These are phyloP conservation scores for Petunia axillaris DNA, from an alignment of 257 asterid species.

Conservation along the genomic window DNA sequence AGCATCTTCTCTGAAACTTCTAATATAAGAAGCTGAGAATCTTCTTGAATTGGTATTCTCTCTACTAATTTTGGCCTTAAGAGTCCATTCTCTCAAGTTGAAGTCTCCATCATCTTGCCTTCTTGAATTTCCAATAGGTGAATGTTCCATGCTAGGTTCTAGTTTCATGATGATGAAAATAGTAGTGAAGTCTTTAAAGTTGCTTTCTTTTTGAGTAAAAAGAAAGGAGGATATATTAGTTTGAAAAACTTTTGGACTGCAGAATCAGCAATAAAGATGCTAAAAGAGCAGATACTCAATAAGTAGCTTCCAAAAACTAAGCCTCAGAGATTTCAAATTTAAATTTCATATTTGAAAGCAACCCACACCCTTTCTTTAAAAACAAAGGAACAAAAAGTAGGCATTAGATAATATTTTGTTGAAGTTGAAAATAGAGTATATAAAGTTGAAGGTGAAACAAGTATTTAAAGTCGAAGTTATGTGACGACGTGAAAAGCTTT, in stretches of 20 bases:
- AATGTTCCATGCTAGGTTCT: slow-evolving; percentile 35
- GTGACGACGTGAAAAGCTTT: too few species aligned
- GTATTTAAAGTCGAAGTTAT: too few species aligned
- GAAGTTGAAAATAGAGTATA: too few species aligned
- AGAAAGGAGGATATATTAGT: background rate
- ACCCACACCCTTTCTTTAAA: background rate
- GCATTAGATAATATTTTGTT: too few species aligned
- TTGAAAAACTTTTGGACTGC: slow-evolving; percentile 27
- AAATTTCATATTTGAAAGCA: slow-evolving; percentile 21
- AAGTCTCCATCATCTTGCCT: slow-evolving; percentile 45
- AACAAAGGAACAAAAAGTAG: background rate
- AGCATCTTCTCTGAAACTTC: slow-evolving; percentile 67
- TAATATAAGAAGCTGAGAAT: slow-evolving; percentile 62
- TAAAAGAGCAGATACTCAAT: slow-evolving; percentile 31
- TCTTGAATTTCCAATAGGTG: slow-evolving; percentile 30
- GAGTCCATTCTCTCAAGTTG: slow-evolving; percentile 61
- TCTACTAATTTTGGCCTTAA: slow-evolving; percentile 60
- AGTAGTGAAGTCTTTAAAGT: background rate
- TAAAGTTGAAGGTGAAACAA: too few species aligned
- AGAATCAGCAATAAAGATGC: slow-evolving; percentile 41
- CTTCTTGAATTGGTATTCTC: slow-evolving; percentile 65
- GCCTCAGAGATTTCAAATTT: slow-evolving; percentile 50
- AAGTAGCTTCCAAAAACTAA: slow-evolving; percentile 29
- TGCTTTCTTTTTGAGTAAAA: slow-evolving; percentile 5
- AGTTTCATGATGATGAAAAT: slow-evolving; percentile 20